A percentile compares a stretch with the other conserved stretches of the same genome.
These are phyloP conservation scores for Saccharomyces hybrid DNA, from an alignment of 1,139 yeast species.

Conservation along the genomic window DNA sequence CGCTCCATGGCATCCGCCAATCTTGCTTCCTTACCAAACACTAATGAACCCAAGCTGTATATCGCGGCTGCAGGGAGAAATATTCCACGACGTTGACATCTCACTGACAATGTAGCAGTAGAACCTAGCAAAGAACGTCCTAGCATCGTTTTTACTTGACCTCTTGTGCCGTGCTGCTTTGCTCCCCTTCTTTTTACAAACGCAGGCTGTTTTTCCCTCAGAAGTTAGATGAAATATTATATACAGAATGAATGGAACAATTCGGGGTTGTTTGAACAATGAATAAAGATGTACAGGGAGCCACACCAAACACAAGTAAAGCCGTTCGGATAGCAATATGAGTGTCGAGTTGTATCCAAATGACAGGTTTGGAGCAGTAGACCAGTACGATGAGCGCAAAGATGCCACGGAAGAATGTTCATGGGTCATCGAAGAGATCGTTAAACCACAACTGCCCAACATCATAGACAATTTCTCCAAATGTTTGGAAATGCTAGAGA, in stretches of 20 bases:
- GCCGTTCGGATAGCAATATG: conserved; percentile 13
- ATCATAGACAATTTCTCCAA: conserved; percentile 32
- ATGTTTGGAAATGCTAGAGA: conserved; percentile 31
- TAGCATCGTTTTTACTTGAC: neutral
- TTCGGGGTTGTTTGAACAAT: neutral
- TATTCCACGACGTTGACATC: conserved; percentile 13
- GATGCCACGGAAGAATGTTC: conserved; percentile 19
- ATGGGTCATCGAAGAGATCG: conserved; percentile 34
- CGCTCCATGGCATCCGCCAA: conserved; percentile 53
- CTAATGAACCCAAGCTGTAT: conserved; percentile 20
- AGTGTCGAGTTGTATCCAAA: conserved; percentile 28
- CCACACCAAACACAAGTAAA: neutral
- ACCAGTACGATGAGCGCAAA: conserved; percentile 8
- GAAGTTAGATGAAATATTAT: neutral
- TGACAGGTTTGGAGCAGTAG: conserved; percentile 16
- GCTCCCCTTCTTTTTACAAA: neutral
- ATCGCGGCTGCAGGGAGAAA: conserved; percentile 27
- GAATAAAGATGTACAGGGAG: no score
- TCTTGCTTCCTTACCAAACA: conserved; percentile 43
- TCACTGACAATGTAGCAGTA: neutral
- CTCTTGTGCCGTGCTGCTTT: neutral
- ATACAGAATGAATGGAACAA: neutral
- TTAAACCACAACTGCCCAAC: conserved; percentile 34
- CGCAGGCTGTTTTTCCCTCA: neutral
- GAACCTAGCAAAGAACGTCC: neutral